Base-by-base conservation (phyloP, 2,329 filamentous ascomycete genomes). In the Neofusicoccum sp. region DNA sequence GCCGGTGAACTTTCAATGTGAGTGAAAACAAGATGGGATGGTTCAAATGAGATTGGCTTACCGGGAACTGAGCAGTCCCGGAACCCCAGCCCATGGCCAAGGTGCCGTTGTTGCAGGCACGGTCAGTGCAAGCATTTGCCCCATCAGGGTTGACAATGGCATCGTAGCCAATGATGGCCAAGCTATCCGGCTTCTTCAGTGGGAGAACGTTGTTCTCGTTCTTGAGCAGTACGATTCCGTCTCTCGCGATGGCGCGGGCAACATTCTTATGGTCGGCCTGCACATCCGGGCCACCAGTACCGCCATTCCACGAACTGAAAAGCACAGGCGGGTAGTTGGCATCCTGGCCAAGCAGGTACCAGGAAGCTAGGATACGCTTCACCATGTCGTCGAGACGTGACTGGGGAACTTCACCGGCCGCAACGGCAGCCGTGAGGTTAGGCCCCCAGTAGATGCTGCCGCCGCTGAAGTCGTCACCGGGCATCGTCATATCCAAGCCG, bases 41-140 rank as follows among this genome's bases (percentile, higher is more conserved):
- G 9, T 41, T 9, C 37, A 41, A 2, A n/a, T 41, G 37, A 41
- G 9, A n/a, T 22, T 22, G 22, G 63, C 65, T 36, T 61, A 69
- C 68, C 5, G 75, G 74, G 62, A 75, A 74, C 37, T 76, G 71
- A 3, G 82, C 82, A 3, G 83, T 80, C 6, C 87, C 87, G 29
- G 82, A 85, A 0, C 88, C 87, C 85, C 87, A 88, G 45, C 87
- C 88, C 85, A 89, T 89, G 14, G 86, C 87, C 3, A 91, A 78
- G 2, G 85, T 87, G 12, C 86, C 86, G 45, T 85, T 83, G 73
- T 78, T 81, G 73, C 81, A 88, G 70, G 75, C 86, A 34, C 90
- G 86, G 76, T 96, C 90, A 8, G 71, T 64, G 71, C 93, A 97
- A 33, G 89, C 87, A 70, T 97, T 97, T 31, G 91, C 88, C 1